Conservation (phyloP, 2,329 filamentous ascomycete species). For the Colletotrichum tanaceti region DNA sequence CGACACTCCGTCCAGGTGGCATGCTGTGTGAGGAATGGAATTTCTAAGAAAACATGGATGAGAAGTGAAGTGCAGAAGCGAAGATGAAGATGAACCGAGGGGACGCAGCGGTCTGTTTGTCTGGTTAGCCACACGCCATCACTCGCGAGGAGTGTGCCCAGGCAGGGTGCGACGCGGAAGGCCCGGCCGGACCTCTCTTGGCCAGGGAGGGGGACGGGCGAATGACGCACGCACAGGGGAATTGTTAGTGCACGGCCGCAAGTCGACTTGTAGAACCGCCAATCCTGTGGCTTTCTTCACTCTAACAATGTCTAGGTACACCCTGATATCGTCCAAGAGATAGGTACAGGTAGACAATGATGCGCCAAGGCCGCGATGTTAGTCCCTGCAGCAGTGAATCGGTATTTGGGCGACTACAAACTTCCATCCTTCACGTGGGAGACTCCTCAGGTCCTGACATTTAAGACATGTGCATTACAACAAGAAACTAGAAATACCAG, state of each 20-base stretch:
- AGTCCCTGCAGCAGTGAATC: neutral
- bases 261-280: slow-evolving; percentile 1
- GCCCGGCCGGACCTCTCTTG: slow-evolving; percentile 23
- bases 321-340: neutral
- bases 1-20: slow-evolving; percentile 27
- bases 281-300: slow-evolving; percentile 1
- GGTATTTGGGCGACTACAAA: neutral
- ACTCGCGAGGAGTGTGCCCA: neutral
- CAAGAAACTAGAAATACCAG: neutral
- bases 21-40: slow-evolving; percentile 13
- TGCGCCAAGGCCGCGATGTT: no score
- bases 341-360: no score
- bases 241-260: slow-evolving; percentile 31
- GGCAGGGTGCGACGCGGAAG: slow-evolving; percentile 28
- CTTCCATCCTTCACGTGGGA: neutral
- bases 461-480: neutral
- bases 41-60: slow-evolving; percentile 21
- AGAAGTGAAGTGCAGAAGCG: slow-evolving; percentile 24
- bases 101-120: neutral
- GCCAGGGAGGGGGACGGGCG: slow-evolving; percentile 15
- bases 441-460: neutral
- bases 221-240: slow-evolving; percentile 30
- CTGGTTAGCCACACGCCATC: slow-evolving; percentile 14
- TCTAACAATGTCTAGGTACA: neutral
- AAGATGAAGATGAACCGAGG: slow-evolving; percentile 7